phyloP scores from a whole-genome alignment of 2,329 filamentous ascomycete genomes.

The Lojkania enalia region DNA sequence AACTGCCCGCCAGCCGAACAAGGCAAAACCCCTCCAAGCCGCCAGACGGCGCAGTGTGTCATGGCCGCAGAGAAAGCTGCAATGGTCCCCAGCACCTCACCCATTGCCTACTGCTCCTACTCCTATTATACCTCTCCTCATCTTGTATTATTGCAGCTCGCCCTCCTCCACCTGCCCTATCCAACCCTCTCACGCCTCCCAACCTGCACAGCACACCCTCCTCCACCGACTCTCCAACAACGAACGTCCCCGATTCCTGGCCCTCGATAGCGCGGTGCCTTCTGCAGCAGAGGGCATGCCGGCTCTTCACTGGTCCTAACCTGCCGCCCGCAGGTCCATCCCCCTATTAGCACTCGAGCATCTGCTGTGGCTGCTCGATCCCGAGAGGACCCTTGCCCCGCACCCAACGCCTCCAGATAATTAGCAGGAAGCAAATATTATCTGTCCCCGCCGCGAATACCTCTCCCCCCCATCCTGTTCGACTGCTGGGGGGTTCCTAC shows the following conservation, averaged over 20 bases:
- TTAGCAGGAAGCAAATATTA: conserved; percentile 2
- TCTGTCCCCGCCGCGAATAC: conserved; percentile 2
- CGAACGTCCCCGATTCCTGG: conserved; percentile 17
- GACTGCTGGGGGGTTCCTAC: too few relatives aligned
- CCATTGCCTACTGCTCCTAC: conserved; percentile 4
- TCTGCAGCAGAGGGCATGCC: conserved; percentile 29
- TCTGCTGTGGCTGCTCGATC: conserved; percentile 16
- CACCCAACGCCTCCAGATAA: not conserved
- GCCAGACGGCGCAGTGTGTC: conserved; percentile 32
- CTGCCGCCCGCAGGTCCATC: conserved; percentile 19
- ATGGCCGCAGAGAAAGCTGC: conserved; percentile 32
- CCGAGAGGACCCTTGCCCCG: not conserved
- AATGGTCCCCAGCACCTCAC: conserved; percentile 24
- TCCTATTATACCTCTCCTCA: conserved; percentile 18
- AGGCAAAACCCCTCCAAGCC: conserved; percentile 29
- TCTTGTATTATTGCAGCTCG: conserved; percentile 22
- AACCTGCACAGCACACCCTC: not conserved
- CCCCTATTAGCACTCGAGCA: conserved; percentile 3
- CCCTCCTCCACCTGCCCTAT: conserved; percentile 32
- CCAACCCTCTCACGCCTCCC: conserved; percentile 17
- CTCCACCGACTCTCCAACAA: conserved; percentile 22
- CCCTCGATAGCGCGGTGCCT: conserved; percentile 27
- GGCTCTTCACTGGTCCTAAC: conserved; percentile 24
- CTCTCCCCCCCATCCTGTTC: not conserved
- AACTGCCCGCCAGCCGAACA: conserved; percentile 30